phyloP scores from a whole-genome alignment of 1,139 yeast genomes.

The Hyphopichia khmerensis region DNA sequence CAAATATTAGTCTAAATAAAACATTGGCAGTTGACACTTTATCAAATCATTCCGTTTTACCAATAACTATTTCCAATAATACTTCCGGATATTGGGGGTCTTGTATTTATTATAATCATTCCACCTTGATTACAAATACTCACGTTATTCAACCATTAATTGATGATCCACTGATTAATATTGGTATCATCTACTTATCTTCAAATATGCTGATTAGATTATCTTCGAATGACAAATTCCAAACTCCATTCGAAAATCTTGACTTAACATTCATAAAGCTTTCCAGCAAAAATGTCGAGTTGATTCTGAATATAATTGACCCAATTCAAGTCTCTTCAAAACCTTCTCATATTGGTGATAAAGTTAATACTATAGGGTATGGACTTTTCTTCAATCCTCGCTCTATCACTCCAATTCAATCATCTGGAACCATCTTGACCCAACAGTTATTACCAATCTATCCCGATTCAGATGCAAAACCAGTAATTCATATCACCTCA shows the following conservation, averaged over 20 bases:
- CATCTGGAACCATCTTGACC: constrained; percentile 45
- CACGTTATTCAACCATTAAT: constrained; percentile 34
- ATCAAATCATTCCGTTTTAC: constrained; percentile 10
- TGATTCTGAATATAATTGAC: neutral
- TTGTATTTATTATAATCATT: constrained; percentile 24
- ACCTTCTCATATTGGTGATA: constrained; percentile 23
- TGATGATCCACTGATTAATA: constrained; percentile 5
- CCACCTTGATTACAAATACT: constrained; percentile 32
- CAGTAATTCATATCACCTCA: constrained; percentile 49
- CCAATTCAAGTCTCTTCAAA: neutral
- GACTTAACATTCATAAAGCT: constrained; percentile 39
- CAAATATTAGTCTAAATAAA: constrained; percentile 3
- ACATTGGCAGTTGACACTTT: neutral
- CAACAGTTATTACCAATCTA: constrained; percentile 13
- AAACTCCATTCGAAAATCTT: constrained; percentile 28
- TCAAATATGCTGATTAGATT: constrained; percentile 7
- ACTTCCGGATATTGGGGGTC: constrained; percentile 34
- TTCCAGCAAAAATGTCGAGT: constrained; percentile 10
- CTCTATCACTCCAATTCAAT: constrained; percentile 37
- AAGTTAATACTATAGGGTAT: constrained; percentile 52
- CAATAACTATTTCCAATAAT: constrained; percentile 11
- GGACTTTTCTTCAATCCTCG: constrained; percentile 47
- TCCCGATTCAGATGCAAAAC: constrained; percentile 9
- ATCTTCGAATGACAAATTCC: constrained; percentile 13
- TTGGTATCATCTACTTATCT: constrained; percentile 9